Conservation (phyloP, 352 stramenopile species). For the Phytophthora multivora region DNA sequence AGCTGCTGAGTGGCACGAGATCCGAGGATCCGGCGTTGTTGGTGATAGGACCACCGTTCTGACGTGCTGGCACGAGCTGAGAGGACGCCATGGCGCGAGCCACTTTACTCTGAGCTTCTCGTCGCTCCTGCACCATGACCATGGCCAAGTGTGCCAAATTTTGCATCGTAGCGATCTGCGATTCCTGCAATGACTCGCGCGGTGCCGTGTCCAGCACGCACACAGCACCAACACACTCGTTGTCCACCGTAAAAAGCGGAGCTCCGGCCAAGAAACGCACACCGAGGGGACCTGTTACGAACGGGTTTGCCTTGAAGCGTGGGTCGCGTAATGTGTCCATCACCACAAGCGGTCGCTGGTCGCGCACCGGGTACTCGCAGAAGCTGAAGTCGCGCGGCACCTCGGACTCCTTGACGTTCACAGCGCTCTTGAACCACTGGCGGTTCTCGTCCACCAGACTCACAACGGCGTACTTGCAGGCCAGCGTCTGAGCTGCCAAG, state of each 20-base stretch:
- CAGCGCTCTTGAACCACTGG: conserved; percentile 95
- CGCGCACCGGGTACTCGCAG: conserved; percentile 79
- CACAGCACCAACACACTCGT: conserved; percentile 75
- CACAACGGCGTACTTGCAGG: conserved; percentile 82
- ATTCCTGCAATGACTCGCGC: conserved; percentile 65
- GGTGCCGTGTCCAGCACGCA: conserved; percentile 82
- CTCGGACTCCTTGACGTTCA: conserved; percentile 77
- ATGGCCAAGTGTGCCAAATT: conserved; percentile 84
- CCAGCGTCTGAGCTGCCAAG: conserved; percentile 72
- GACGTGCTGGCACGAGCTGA: conserved; percentile 49
- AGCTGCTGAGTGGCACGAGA: conserved; percentile 73
- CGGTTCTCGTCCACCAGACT: conserved; percentile 93
- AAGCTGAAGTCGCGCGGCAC: conserved; percentile 88
- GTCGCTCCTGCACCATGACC: conserved; percentile 86
- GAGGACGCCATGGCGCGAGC: conserved; percentile 45
- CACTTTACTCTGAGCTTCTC: conserved; percentile 68
- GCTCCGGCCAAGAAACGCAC: conserved; percentile 95
- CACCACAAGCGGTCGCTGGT: conserved; percentile 81
- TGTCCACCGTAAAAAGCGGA: conserved; percentile 89
- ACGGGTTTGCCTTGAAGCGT: conserved; percentile 89
- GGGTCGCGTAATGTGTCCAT: conserved; percentile 88
- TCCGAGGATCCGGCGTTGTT: conserved; percentile 53
- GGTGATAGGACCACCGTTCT: conserved; percentile 19
- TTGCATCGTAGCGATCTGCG: conserved; percentile 84
- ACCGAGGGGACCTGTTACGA: conserved; percentile 89